Conservation (phyloP, 2,329 filamentous ascomycete species). For the Colletotrichum zoysiae region DNA sequence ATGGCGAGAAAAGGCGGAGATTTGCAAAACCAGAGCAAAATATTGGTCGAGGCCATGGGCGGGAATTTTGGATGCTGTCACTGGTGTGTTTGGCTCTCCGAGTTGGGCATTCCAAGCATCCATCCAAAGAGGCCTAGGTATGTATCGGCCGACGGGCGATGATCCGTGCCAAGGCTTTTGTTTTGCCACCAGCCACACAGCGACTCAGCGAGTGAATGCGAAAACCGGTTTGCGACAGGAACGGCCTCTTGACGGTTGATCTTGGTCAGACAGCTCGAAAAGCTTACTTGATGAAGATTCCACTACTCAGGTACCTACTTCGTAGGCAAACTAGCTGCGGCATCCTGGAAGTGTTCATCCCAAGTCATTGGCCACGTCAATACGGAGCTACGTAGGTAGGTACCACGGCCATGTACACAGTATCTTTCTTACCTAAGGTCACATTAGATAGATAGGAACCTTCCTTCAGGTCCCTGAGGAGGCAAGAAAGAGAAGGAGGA, state of each 20-base stretch:
- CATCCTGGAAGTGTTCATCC: constrained; percentile 5
- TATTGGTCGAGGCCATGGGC: constrained; percentile 13
- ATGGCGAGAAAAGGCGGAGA: constrained; percentile 22
- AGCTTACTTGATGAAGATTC: constrained; percentile 20
- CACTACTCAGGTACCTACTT: no score
- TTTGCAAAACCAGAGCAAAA: constrained; percentile 1
- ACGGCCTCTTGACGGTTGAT: constrained; percentile 35
- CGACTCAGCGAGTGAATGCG: constrained; percentile 20
- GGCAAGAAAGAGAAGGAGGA: background rate
- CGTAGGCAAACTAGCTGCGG: background rate
- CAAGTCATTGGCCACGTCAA: background rate
- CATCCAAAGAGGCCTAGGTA: constrained; percentile 5
- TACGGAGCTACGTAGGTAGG: background rate
- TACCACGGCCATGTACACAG: no score
- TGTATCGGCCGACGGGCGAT: constrained; percentile 30
- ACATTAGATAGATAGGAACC: no score
- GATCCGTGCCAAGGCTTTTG: constrained; percentile 41
- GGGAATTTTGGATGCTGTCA: constrained; percentile 10
- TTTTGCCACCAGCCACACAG: no score
- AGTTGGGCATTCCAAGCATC: constrained; percentile 18
- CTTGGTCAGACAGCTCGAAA: constrained; percentile 37
- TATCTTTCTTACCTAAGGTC: no score
- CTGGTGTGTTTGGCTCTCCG: constrained; percentile 5
- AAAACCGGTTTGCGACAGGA: constrained; percentile 42
- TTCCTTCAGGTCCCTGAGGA: background rate